These are phyloP conservation scores for Talaromyces ruber DNA, from an alignment of 495 filamentous ascomycete genomes.

Conservation along the genomic window DNA sequence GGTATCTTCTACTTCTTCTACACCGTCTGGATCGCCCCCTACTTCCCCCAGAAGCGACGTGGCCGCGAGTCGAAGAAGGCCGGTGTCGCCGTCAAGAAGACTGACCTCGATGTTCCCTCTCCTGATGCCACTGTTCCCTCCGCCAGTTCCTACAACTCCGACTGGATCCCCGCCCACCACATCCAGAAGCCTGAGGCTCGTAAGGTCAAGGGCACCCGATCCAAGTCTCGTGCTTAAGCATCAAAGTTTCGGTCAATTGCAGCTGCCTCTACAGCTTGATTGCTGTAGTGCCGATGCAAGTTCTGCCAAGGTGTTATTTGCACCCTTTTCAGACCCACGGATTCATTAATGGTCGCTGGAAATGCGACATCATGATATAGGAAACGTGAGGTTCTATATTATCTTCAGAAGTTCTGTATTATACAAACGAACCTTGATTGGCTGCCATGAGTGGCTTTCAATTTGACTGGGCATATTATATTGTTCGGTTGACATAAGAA, in stretches of 20 bases:
- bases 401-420: constrained; percentile 4
- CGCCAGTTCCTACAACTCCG: constrained; percentile 78
- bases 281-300: neutral
- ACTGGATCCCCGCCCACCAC: constrained; percentile 91
- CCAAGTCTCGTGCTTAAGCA: constrained; percentile 40
- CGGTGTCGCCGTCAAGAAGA: constrained; percentile 53
- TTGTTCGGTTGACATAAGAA: neutral
- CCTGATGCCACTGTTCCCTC: constrained; percentile 60
- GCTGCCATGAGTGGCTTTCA: neutral
- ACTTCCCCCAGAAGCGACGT: constrained; percentile 87
- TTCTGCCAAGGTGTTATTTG: neutral
- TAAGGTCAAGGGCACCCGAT: constrained; percentile 64
- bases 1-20: constrained; percentile 93
- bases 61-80: constrained; percentile 51
- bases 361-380: neutral
- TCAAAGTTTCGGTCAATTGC: neutral
- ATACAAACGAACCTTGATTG: neutral
- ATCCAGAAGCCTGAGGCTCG: constrained; percentile 77
- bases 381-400: neutral
- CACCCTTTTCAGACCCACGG: neutral
- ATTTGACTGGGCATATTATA: neutral
- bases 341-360: neutral
- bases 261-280: neutral
- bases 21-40: constrained; percentile 91
- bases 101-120: constrained; percentile 49